Evolutionary conservation across 2,329 filamentous ascomycete species (phyloP).

Genomic region (Phyllosticta capitalensis): DNA sequence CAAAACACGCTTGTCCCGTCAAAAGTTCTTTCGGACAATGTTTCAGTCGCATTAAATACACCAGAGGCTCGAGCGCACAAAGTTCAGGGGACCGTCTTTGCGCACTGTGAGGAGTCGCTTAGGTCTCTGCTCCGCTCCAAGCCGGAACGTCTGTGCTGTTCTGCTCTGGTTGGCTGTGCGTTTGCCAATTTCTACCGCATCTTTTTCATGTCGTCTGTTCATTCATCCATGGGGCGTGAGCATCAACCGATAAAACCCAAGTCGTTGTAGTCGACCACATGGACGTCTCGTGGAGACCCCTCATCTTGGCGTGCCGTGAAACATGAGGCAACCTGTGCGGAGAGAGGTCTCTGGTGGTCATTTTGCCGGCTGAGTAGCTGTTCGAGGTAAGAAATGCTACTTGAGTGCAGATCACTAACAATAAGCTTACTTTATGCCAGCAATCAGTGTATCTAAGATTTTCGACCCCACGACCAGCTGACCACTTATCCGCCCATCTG

Average conservation of each 20-base stretch:
- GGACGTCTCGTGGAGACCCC: background rate
- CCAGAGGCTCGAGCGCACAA: background rate
- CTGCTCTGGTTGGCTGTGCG: background rate
- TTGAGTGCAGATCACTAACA: background rate
- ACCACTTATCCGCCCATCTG: background rate
- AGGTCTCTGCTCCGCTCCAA: background rate
- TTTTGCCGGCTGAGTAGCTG: background rate
- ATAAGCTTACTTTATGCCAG: background rate
- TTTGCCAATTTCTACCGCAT: background rate
- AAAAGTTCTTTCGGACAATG: no score
- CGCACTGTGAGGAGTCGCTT: background rate
- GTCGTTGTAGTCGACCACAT: background rate
- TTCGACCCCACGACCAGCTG: background rate
- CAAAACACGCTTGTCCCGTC: background rate
- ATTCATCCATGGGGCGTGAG: background rate
- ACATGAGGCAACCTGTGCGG: background rate
- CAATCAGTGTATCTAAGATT: background rate
- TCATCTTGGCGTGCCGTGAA: background rate
- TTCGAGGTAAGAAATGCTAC: background rate
- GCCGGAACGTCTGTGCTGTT: background rate
- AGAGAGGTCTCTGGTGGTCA: background rate
- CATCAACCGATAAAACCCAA: no score
- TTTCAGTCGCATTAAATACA: background rate
- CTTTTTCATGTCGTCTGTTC: background rate
- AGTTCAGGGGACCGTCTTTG: background rate